Evolutionary conservation across 2,329 filamentous ascomycete genomes (phyloP).

Genomic region (Corniculantispora saksenae): DNA sequence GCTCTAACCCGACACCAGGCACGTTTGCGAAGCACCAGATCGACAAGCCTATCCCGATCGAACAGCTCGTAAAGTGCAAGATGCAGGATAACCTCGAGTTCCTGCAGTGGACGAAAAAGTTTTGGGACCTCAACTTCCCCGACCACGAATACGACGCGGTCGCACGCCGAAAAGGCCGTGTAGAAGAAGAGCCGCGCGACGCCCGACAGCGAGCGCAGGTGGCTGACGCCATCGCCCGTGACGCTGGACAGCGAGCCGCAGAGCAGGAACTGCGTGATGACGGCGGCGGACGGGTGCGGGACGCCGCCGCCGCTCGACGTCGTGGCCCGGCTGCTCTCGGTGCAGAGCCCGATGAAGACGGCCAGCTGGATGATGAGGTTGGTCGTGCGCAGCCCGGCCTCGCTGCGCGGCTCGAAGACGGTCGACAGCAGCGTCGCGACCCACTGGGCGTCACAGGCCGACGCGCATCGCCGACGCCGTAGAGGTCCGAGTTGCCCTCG

Average conservation of each 20-base stretch:
- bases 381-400: conserved; percentile 28
- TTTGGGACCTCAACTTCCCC: conserved; percentile 98
- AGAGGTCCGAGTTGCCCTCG: conserved; percentile 30
- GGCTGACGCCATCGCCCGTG: conserved; percentile 28
- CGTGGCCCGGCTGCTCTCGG: conserved; percentile 22
- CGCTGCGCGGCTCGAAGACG: conserved; percentile 26
- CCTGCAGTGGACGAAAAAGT: conserved; percentile 92
- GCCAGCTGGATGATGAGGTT: conserved; percentile 33
- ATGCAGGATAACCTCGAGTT: conserved; percentile 99
- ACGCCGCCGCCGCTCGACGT: neutral
- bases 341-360: conserved; percentile 32
- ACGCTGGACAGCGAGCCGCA: conserved; percentile 30
- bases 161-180: conserved; percentile 25
- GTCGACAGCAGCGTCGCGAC: conserved; percentile 27
- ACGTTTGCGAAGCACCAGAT: conserved; percentile 82
- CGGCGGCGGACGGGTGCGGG: conserved; percentile 22
- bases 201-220: conserved; percentile 25
- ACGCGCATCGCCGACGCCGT: conserved; percentile 29
- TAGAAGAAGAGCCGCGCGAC: conserved; percentile 27
- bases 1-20: conserved; percentile 50
- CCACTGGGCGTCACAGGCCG: conserved; percentile 31
- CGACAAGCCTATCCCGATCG: conserved; percentile 87
- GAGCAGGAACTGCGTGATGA: conserved; percentile 29
- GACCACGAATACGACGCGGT: conserved; percentile 85
- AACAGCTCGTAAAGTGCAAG: conserved; percentile 92